These are phyloP conservation scores for Jatropha curcas DNA, from an alignment of 345 rosid species.

Conservation along the genomic window DNA sequence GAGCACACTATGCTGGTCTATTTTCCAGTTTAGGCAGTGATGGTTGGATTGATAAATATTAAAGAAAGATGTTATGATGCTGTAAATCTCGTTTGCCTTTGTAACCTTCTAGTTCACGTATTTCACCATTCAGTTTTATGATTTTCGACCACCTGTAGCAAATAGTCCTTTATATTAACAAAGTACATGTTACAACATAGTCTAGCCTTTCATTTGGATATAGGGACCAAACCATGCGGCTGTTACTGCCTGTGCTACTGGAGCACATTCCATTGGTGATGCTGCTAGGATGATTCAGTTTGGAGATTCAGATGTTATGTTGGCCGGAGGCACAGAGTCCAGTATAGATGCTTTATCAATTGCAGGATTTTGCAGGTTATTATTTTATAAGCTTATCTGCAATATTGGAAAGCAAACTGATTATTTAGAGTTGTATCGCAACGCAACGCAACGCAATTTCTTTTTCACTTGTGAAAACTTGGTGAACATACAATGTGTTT, in stretches of 20 bases:
- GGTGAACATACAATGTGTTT: background rate
- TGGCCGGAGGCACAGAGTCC: slow-evolving; percentile 95
- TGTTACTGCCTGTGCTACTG: slow-evolving; percentile 98
- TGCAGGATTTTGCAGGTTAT: slow-evolving; percentile 91
- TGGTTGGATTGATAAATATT: background rate
- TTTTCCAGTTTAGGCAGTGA: background rate
- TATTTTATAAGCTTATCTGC: background rate
- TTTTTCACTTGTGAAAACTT: background rate
- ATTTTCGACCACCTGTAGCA: background rate
- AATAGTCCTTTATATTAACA: slow-evolving; percentile 4
- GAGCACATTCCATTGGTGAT: slow-evolving; percentile 96
- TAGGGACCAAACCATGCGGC: slow-evolving; percentile 99
- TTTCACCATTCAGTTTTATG: slow-evolving; percentile 4
- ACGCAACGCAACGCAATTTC: background rate
- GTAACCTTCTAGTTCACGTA: background rate
- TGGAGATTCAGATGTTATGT: slow-evolving; percentile 96
- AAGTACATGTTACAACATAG: slow-evolving; percentile 11
- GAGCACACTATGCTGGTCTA: background rate
- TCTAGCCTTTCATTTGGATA: slow-evolving; percentile 32
- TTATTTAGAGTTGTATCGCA: background rate
- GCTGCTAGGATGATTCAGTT: slow-evolving; percentile 96
- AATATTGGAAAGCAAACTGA: slow-evolving; percentile 2
- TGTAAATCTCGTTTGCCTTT: background rate
- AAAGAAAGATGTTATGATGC: background rate
- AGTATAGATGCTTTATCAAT: slow-evolving; percentile 95